A percentile compares a stretch with the other conserved stretches of the same genome.
These are phyloP conservation scores for Excoecaria agallocha DNA, from an alignment of 345 rosid genomes.

Conservation along the genomic window DNA sequence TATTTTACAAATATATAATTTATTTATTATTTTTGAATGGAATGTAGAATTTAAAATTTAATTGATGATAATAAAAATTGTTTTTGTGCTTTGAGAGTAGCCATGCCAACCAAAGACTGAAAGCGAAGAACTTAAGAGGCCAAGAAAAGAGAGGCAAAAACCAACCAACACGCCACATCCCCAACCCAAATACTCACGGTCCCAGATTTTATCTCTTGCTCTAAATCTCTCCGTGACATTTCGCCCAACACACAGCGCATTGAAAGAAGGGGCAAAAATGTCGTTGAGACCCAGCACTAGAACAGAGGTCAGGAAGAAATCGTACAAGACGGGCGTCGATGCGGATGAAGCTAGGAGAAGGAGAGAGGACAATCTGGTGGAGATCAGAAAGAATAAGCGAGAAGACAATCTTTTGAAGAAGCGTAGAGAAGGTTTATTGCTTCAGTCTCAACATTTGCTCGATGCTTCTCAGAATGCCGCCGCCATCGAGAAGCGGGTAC, in stretches of 20 bases:
- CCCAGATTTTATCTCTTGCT: neutral
- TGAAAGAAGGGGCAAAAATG: slow-evolving; percentile 17
- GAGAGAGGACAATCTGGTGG: slow-evolving; percentile 55
- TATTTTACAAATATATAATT: too few relatives aligned
- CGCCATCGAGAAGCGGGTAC: slow-evolving; percentile 25
- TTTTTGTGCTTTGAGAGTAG: neutral
- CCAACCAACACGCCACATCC: neutral
- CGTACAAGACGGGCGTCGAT: slow-evolving; percentile 45
- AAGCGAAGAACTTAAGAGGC: neutral
- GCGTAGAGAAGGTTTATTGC: slow-evolving; percentile 39
- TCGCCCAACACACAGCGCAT: slow-evolving; percentile 8
- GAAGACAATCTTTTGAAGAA: slow-evolving; percentile 52
- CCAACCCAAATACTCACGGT: neutral
- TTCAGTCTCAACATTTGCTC: slow-evolving; percentile 15
- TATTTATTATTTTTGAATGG: too few relatives aligned
- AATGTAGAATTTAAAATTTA: too few relatives aligned
- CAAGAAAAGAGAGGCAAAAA: neutral
- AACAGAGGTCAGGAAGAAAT: slow-evolving; percentile 42
- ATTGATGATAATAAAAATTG: too few relatives aligned
- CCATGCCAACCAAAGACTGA: neutral
- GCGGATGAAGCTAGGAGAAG: slow-evolving; percentile 48
- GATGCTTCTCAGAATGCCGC: slow-evolving; percentile 25
- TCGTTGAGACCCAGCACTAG: slow-evolving; percentile 42
- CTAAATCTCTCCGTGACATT: slow-evolving; percentile 5
- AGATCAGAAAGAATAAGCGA: slow-evolving; percentile 51